Percentiles rank a stretch among this genome's conserved stretches.
These are phyloP conservation scores for Thinopyrum elongatum DNA, from an alignment of 176 grass and related monocot species.

Conservation along the genomic window DNA sequence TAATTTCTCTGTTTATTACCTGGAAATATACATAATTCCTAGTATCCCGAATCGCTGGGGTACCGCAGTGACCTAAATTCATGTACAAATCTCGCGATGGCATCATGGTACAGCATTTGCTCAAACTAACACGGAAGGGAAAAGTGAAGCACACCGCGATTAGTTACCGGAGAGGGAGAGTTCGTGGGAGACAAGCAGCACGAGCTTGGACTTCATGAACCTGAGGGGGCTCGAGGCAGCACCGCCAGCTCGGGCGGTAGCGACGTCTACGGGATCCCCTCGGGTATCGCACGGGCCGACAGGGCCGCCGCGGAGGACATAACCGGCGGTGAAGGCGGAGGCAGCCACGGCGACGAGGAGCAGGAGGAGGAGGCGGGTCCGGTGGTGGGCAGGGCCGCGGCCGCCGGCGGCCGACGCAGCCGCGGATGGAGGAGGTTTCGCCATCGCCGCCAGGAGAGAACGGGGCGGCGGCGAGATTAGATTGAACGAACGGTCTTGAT, in stretches of 20 bases:
- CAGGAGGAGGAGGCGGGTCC: conserved; percentile 49
- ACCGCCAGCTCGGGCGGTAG: neutral
- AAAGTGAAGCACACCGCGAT: conserved; percentile 10
- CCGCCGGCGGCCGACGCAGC: conserved; percentile 20
- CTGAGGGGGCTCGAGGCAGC: conserved; percentile 43
- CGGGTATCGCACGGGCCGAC: conserved; percentile 31
- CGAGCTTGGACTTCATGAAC: conserved; percentile 79
- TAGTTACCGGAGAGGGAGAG: conserved; percentile 92
- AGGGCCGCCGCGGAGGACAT: conserved; percentile 54
- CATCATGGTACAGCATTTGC: neutral
- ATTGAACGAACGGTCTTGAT: conserved; percentile 36
- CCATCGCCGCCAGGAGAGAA: conserved; percentile 19
- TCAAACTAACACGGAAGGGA: neutral
- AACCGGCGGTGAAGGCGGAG: conserved; percentile 46
- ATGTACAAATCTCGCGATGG: neutral
- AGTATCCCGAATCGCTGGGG: neutral
- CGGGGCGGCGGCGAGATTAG: neutral
- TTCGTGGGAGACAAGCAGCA: conserved; percentile 89
- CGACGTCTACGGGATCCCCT: neutral
- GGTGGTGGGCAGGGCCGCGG: conserved; percentile 38
- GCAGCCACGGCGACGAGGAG: conserved; percentile 37
- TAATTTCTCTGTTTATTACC: neutral
- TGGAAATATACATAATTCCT: neutral
- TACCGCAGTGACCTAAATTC: neutral
- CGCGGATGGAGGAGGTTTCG: conserved; percentile 35